These are phyloP conservation scores for Corymbia maculata DNA, from an alignment of 345 rosid species.

Conservation along the genomic window DNA sequence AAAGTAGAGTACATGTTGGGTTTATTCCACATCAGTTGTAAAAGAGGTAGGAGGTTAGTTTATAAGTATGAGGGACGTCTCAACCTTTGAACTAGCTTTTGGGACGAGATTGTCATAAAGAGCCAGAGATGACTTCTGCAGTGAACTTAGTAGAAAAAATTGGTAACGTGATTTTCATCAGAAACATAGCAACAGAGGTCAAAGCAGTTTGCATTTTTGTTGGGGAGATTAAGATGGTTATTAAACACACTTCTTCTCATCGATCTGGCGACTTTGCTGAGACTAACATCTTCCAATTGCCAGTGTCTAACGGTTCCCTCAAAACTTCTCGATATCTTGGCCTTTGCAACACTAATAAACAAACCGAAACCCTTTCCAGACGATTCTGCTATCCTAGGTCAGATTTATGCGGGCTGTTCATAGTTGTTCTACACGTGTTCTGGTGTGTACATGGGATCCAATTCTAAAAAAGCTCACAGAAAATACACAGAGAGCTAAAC, in stretches of 20 bases:
- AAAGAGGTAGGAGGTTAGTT: no score
- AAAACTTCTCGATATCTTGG: not conserved
- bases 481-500: not conserved
- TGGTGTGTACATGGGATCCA: not conserved
- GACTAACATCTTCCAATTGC: not conserved
- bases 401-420: not conserved
- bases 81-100: no score
- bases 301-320: not conserved
- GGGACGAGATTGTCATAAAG: no score
- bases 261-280: not conserved
- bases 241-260: not conserved
- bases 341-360: not conserved
- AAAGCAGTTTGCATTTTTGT: no score
- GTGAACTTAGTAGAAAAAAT: no score
- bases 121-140: no score
- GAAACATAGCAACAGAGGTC: no score
- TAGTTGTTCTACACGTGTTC: not conserved
- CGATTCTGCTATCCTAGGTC: not conserved
- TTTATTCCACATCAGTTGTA: no score
- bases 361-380: not conserved
- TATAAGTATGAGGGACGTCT: no score
- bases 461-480: not conserved
- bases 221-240: not conserved
- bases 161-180: no score
- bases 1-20: not conserved